Evolutionary conservation across 2,329 filamentous ascomycete genomes (phyloP).

Genomic region (Elsinoe perseae): DNA sequence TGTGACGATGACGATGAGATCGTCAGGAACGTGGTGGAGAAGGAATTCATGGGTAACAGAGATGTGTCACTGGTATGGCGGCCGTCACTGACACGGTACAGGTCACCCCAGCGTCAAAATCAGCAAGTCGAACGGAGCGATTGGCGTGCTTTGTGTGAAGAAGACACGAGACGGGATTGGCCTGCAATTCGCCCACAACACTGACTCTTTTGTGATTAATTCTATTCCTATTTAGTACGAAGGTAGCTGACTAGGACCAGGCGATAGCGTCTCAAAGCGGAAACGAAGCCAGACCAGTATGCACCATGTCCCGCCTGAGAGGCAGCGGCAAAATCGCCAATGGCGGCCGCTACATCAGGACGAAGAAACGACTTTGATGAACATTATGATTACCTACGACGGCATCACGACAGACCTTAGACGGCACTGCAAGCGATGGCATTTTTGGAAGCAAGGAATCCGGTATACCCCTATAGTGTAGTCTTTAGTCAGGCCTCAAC

Average conservation of each 20-base stretch:
- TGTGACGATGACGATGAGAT: conserved; percentile 48
- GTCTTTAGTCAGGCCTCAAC: conserved; percentile 9
- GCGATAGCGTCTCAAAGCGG: conserved; percentile 84
- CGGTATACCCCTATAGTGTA: conserved; percentile 15
- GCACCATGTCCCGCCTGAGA: conserved; percentile 76
- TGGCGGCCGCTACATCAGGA: conserved; percentile 34
- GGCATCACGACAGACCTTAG: background rate
- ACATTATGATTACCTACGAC: background rate
- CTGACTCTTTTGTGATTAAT: conserved; percentile 60
- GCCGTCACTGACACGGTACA: conserved; percentile 22
- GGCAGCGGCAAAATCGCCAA: conserved; percentile 47
- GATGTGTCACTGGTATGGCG: background rate
- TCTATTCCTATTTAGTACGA: background rate
- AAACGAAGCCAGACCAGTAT: conserved; percentile 63
- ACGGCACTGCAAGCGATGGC: conserved; percentile 1
- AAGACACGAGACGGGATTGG: conserved; percentile 68
- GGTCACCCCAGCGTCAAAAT: conserved; percentile 72
- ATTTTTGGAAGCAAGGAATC: conserved; percentile 1
- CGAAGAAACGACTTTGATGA: background rate
- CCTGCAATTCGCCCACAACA: conserved; percentile 94
- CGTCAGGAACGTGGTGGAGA: conserved; percentile 66
- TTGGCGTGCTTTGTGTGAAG: conserved; percentile 86
- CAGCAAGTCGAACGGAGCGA: conserved; percentile 75
- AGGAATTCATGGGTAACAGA: conserved; percentile 74
- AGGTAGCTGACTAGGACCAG: conserved; percentile 25